These are phyloP conservation scores for Barnettozyma salicaria DNA, from an alignment of 805 yeast genomes.

Conservation along the genomic window DNA sequence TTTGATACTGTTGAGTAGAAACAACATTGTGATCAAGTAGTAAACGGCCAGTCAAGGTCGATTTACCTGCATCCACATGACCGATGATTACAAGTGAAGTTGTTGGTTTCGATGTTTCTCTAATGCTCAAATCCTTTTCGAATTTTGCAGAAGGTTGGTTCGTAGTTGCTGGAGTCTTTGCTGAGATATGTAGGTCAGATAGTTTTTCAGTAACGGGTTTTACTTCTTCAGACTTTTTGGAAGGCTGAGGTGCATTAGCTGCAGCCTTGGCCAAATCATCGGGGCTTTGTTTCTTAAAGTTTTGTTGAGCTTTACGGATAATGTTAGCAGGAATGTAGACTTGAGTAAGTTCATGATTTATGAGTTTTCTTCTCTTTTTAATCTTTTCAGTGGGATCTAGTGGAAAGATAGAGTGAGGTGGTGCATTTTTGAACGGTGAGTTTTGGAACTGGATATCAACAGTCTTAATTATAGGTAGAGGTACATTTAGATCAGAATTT, in stretches of 20 bases:
- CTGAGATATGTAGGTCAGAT: slow-evolving; percentile 15
- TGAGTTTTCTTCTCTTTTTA: slow-evolving; percentile 18
- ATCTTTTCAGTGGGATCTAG: neutral
- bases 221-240: slow-evolving; percentile 11
- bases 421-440: slow-evolving; percentile 8
- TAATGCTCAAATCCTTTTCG: slow-evolving; percentile 26
- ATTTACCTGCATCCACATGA: slow-evolving; percentile 99
- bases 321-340: slow-evolving; percentile 34
- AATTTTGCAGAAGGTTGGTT: too few species aligned
- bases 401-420: slow-evolving; percentile 1
- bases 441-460: slow-evolving; percentile 6
- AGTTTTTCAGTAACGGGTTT: slow-evolving; percentile 21
- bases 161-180: slow-evolving; percentile 22
- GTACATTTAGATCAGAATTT: slow-evolving; percentile 4
- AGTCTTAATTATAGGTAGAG: slow-evolving; percentile 4
- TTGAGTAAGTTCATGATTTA: slow-evolving; percentile 25
- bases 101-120: slow-evolving; percentile 67
- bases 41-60: slow-evolving; percentile 98
- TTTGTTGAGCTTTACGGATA: slow-evolving; percentile 37
- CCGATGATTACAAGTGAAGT: slow-evolving; percentile 99
- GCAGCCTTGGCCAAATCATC: slow-evolving; percentile 45
- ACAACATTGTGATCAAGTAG: slow-evolving; percentile 96
- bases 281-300: slow-evolving; percentile 70
- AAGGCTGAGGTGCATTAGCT: neutral
- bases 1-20: slow-evolving; percentile 91